Conservation (phyloP, 2,329 filamentous ascomycete genomes). For the Monosporascus sp. region DNA sequence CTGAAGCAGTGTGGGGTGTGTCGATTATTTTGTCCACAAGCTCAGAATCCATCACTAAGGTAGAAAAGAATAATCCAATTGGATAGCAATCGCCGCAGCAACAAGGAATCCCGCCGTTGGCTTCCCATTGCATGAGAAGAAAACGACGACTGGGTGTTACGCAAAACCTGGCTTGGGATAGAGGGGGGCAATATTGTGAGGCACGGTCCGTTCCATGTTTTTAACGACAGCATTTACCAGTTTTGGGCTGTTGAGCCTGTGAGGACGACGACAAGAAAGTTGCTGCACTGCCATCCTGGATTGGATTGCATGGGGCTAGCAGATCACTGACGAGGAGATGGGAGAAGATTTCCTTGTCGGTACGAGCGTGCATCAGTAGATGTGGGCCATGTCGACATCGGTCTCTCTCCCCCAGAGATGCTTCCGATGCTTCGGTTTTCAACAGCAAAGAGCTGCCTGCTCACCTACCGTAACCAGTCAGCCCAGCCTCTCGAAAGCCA, state of each 20-base stretch:
- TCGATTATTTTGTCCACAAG: no score
- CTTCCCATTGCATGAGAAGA: no score
- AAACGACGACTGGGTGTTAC: not conserved
- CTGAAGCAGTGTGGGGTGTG: no score
- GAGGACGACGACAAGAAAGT: not conserved
- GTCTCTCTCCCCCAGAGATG: slow-evolving; percentile 1
- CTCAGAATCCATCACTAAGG: not conserved
- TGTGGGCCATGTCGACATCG: not conserved
- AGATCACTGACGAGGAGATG: not conserved
- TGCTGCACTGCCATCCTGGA: not conserved
- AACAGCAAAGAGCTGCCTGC: no score
- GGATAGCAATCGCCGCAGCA: not conserved
- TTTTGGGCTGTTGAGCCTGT: not conserved
- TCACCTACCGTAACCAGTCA: no score
- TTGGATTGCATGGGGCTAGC: not conserved
- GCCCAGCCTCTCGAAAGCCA: no score
- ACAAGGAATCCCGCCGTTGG: not conserved
- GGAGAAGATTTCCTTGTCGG: not conserved
- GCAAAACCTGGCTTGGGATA: not conserved
- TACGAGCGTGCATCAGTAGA: not conserved
- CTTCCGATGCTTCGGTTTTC: no score
- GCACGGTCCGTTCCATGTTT: not conserved
- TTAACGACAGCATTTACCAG: not conserved
- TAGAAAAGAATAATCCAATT: not conserved
- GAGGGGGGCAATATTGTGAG: not conserved